Conservation (phyloP, 225 moss, liverwort and hornwort genomes). For the Marchantia paleacea region DNA sequence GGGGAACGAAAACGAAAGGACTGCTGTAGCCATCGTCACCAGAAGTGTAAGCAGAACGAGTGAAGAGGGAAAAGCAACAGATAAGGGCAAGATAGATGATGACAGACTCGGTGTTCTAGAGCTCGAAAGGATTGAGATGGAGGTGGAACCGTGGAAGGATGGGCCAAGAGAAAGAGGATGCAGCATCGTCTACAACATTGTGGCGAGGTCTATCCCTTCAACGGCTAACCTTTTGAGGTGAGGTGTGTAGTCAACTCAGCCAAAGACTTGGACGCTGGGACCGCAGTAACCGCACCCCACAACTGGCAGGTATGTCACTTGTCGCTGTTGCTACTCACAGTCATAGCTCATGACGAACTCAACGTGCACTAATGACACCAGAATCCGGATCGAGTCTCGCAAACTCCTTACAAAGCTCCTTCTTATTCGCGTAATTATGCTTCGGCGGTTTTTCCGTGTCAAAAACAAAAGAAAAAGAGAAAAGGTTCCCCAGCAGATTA, state of each 20-base stretch:
- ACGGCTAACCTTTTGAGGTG: background rate
- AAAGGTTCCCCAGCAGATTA: too few species aligned
- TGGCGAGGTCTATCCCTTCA: background rate
- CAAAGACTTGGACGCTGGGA: background rate
- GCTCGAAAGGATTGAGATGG: background rate
- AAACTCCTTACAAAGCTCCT: background rate
- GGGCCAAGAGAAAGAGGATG: background rate
- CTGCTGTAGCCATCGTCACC: slow-evolving; percentile 4
- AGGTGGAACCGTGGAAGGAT: background rate
- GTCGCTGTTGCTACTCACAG: background rate
- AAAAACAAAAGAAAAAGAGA: too few species aligned
- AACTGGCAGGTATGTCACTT: background rate
- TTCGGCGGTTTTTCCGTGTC: too few species aligned
- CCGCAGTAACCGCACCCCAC: background rate
- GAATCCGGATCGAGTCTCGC: background rate
- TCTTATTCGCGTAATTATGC: too few species aligned
- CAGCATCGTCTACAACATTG: background rate
- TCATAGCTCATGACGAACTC: background rate
- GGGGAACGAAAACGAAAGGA: background rate
- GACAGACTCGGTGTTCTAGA: background rate
- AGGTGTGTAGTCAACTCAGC: background rate
- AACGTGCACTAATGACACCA: background rate
- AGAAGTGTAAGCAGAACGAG: background rate
- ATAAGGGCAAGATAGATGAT: background rate
- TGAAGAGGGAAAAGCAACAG: background rate